Evolutionary conservation across 2,329 filamentous ascomycete genomes (phyloP).

Genomic region (Venturia pyrina): DNA sequence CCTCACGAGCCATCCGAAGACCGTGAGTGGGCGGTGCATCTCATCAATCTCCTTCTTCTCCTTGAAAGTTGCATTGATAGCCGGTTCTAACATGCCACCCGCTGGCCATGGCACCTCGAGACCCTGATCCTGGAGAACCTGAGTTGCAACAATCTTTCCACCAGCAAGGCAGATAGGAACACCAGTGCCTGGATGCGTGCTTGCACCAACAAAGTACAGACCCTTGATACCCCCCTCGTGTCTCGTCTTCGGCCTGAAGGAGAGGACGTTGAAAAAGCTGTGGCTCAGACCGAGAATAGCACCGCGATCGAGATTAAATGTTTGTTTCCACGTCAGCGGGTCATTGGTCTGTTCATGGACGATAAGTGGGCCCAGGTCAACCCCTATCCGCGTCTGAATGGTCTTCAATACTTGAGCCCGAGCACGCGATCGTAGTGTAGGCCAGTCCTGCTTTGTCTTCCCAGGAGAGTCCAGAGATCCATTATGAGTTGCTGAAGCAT

Average conservation of each 20-base stretch:
- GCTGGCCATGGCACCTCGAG: slow-evolving; percentile 32
- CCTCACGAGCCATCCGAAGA: not conserved
- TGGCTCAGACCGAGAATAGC: slow-evolving; percentile 64
- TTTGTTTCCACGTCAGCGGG: slow-evolving; percentile 52
- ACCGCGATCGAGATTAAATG: slow-evolving; percentile 66
- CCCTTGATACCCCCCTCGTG: slow-evolving; percentile 36
- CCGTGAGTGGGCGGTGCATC: not conserved
- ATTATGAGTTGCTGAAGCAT: slow-evolving; percentile 15
- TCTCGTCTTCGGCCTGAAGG: slow-evolving; percentile 52
- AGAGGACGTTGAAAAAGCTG: slow-evolving; percentile 63
- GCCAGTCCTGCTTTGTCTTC: slow-evolving; percentile 48
- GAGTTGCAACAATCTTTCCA: slow-evolving; percentile 50
- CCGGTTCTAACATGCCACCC: slow-evolving; percentile 12
- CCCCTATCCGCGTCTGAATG: slow-evolving; percentile 50
- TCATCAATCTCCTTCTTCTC: slow-evolving; percentile 11
- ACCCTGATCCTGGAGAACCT: slow-evolving; percentile 35
- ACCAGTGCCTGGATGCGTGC: slow-evolving; percentile 65
- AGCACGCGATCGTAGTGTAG: slow-evolving; percentile 47
- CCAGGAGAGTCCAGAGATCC: slow-evolving; percentile 25
- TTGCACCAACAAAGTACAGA: slow-evolving; percentile 64
- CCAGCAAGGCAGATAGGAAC: slow-evolving; percentile 65
- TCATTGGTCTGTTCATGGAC: slow-evolving; percentile 56
- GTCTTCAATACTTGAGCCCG: slow-evolving; percentile 51
- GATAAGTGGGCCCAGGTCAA: slow-evolving; percentile 41
- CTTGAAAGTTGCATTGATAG: not conserved